Conservation (phyloP, 2,329 filamentous ascomycete genomes). For the Aspergillus sp. region DNA sequence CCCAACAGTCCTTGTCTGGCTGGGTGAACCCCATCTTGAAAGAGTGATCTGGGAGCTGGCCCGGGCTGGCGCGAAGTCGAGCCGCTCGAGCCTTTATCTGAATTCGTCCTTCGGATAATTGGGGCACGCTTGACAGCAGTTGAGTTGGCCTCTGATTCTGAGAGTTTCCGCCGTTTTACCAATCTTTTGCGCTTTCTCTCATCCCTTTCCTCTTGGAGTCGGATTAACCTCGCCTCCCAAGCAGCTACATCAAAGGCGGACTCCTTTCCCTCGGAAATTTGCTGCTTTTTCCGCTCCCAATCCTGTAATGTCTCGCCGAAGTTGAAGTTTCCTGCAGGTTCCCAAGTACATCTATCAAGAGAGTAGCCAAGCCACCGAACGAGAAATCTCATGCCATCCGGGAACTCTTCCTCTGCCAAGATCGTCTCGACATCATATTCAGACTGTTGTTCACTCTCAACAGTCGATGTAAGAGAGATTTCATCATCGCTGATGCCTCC, state of each 20-base stretch:
- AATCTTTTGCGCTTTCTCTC: slow-evolving; percentile 29
- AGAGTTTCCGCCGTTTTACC: slow-evolving; percentile 28
- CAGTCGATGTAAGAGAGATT: slow-evolving; percentile 60
- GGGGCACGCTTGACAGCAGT: not conserved
- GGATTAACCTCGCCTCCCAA: slow-evolving; percentile 29
- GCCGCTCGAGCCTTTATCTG: not conserved
- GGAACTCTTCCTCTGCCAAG: slow-evolving; percentile 45
- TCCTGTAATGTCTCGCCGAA: slow-evolving; percentile 38
- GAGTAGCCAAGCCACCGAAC: slow-evolving; percentile 65
- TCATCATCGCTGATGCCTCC: slow-evolving; percentile 44
- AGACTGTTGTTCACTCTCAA: slow-evolving; percentile 40
- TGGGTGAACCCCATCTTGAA: not conserved
- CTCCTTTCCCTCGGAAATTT: slow-evolving; percentile 30
- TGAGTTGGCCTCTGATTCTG: slow-evolving; percentile 1
- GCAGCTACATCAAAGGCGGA: slow-evolving; percentile 32
- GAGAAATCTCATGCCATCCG: slow-evolving; percentile 52
- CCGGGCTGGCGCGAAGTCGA: not conserved
- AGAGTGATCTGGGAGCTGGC: not conserved
- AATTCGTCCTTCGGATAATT: not conserved
- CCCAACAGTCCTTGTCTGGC: not conserved
- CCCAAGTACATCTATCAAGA: slow-evolving; percentile 57
- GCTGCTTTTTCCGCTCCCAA: slow-evolving; percentile 39
- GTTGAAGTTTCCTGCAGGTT: slow-evolving; percentile 46
- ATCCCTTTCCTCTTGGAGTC: slow-evolving; percentile 19
- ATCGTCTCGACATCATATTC: slow-evolving; percentile 59